Base-by-base conservation (phyloP, 805 yeast genomes). In the Pichia nanzhaoensis region DNA sequence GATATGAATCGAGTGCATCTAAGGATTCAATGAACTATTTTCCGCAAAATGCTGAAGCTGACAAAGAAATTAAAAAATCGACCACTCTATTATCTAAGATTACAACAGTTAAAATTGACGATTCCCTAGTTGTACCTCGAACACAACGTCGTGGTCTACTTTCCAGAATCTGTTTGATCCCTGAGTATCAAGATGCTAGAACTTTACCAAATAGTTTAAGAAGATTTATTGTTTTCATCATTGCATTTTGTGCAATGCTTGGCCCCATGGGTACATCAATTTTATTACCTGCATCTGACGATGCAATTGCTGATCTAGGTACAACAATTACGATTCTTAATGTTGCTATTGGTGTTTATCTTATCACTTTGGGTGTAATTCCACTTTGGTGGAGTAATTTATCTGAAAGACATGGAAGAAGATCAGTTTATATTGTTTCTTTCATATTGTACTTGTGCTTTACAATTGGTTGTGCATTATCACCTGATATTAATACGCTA, bases 241-340 rank as follows among this genome's bases (percentile, higher is more conserved):
- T 86, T 40, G 90, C 91, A 0, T 65, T 75, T 47, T 89, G 90
- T 6, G 84, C 90, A 1, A 66, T 83, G 58, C 74, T 84, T 44
- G 95, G 95, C 1, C 95, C 96, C 5, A 84, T 87, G 93, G 95
- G 93, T 12, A 82, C 93, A 1, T 82, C 93, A 0, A 84, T 87
- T 41, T 70, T 87, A 56, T 74, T 84, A 41, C 96, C 96, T 0
- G 91, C 93, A 0, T 75, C 85, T 18, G 75, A 75, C 30, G 74
- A 77, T 43, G 73, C 87, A 35, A 73, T 74, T 4, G 50, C 52
- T 1, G 78, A 76, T 17, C 69, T 84, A 16, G 37, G 80, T 36
- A 81, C 95, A 0, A 55, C 76, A 4, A 73, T 73, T 1, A 66
- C 79, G 24, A 69, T 76, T 55, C 87, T 86, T 21, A 87, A 86